A percentile compares a stretch with the other conserved stretches of the same genome.
Evolutionary conservation across 1,139 yeast species (phyloP).

Genomic region (Dujonia santamariae): DNA sequence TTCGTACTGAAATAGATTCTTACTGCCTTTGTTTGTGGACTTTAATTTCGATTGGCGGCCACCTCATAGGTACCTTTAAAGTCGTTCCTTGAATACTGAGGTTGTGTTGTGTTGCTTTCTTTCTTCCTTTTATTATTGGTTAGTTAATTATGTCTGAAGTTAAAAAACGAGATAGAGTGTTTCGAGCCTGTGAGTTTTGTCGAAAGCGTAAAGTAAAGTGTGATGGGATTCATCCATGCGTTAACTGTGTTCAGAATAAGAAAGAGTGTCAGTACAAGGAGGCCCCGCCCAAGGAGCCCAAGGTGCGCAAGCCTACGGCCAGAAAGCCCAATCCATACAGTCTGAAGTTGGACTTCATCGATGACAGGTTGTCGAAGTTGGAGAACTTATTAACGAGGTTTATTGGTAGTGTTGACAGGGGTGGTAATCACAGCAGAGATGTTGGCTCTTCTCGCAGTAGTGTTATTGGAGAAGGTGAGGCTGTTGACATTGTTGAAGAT

Average conservation of each 20-base stretch:
- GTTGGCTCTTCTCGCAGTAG: not conserved
- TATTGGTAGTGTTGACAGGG: conserved; percentile 3
- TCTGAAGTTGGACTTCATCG: conserved; percentile 4
- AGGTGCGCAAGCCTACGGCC: not conserved
- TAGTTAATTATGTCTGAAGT: conserved; percentile 1
- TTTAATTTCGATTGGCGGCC: no score
- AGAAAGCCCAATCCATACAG: not conserved
- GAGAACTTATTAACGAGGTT: conserved; percentile 6
- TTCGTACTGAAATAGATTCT: no score
- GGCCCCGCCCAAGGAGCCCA: not conserved
- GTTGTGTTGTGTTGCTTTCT: no score
- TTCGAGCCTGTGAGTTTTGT: conserved; percentile 53
- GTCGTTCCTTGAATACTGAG: no score
- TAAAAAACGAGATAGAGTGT: conserved; percentile 31
- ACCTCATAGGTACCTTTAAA: no score
- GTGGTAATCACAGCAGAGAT: not conserved
- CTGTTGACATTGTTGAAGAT: conserved; percentile 3
- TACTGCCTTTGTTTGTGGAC: no score
- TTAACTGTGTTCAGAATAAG: conserved; percentile 26
- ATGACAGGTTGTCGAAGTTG: conserved; percentile 7
- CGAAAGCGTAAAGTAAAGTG: conserved; percentile 50
- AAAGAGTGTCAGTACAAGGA: conserved; percentile 5
- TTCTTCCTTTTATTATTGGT: no score
- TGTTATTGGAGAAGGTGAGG: conserved; percentile 8
- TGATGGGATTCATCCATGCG: conserved; percentile 46